Conservation (phyloP, 805 yeast genomes). For the Sugiyamaella boreocaroliniensis region DNA sequence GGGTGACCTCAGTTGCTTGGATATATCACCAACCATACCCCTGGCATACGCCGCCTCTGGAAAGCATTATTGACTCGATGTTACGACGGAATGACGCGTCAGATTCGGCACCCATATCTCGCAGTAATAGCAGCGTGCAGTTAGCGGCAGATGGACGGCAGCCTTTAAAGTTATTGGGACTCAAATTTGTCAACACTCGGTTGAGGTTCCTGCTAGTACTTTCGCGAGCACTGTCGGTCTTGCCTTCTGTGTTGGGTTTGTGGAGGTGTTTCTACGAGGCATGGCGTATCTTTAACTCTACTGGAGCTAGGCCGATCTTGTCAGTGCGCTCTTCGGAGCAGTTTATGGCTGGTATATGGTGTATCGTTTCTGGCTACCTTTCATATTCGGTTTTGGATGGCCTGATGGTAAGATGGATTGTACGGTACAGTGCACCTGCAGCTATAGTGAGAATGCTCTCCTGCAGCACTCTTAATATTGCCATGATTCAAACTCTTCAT, state of each 20-base stretch:
- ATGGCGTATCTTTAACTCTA: conserved; percentile 21
- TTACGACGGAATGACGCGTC: background rate
- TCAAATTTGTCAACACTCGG: conserved; percentile 63
- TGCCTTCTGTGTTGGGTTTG: conserved; percentile 55
- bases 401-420: conserved; percentile 85
- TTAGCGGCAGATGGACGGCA: conserved; percentile 15
- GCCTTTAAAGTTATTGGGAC: conserved; percentile 52
- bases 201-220: conserved; percentile 70
- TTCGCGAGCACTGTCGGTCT: conserved; percentile 65
- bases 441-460: conserved; percentile 83
- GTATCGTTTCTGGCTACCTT: conserved; percentile 77
- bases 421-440: conserved; percentile 79
- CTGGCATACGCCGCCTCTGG: too few relatives aligned
- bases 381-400: conserved; percentile 83
- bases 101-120: conserved; percentile 9
- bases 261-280: conserved; percentile 32
- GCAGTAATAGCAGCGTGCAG: conserved; percentile 11
- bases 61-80: background rate
- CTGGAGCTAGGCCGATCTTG: conserved; percentile 37
- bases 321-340: conserved; percentile 70
- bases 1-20: too few relatives aligned
- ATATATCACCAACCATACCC: too few relatives aligned
- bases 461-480: conserved; percentile 65
- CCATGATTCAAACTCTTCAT: conserved; percentile 61
- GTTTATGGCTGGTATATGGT: conserved; percentile 84